Evolutionary conservation across 2,329 filamentous ascomycete genomes (phyloP), one percentile per base, ranked within the genome.

Genomic region (Clarireedia monteithiana): DNA sequence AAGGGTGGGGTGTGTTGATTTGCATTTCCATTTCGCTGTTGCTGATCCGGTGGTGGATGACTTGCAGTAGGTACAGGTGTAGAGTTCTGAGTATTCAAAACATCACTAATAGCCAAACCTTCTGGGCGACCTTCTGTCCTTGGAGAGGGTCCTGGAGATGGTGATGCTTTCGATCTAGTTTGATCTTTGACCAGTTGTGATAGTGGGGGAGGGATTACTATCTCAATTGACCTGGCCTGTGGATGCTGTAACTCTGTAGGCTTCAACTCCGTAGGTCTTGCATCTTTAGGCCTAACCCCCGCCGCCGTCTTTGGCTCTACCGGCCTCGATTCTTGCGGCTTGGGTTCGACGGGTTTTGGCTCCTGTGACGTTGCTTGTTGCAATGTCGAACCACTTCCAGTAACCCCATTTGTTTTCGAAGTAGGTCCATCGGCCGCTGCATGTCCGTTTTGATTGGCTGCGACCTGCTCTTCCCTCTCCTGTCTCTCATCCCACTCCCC

Each of bases 401-500:
- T 20, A 24, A 48, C 36, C 10, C 51, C 44, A 48, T 49, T 54
- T 23, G 34, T 34, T 23, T 34, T 49, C 17, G 26, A 34, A 14
- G 47, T 15, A 36, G 27, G 4, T 30, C 44, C 38, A 15, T 36
- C 39, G 2, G 2, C 12, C 40, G 50, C 12, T 20, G 10, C 40
- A n/a, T 44, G 36, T 27, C 54, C 50, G 24, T 55, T 59, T 26
- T 57, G 34, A n/a, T 45, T 46, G 20, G 44, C 24, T 9, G 26
- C 17, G 40, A 39, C 12, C 23, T 20, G 38, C 23, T 50, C 39
- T 30, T 66, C 62, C 49, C 69, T 67, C 42, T 62, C 53, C 40
- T 63, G 52, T 34, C 63, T 62, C 39, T 78, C 73, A 59, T 82
- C 77, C 70, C 74, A 76, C 53, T 78, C 75, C 46, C 79, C 80